Percentiles rank a stretch among this genome's conserved stretches.
These are phyloP conservation scores for Naematelia aurantialba DNA, from an alignment of 768 basidiomycete species.

Conservation along the genomic window DNA sequence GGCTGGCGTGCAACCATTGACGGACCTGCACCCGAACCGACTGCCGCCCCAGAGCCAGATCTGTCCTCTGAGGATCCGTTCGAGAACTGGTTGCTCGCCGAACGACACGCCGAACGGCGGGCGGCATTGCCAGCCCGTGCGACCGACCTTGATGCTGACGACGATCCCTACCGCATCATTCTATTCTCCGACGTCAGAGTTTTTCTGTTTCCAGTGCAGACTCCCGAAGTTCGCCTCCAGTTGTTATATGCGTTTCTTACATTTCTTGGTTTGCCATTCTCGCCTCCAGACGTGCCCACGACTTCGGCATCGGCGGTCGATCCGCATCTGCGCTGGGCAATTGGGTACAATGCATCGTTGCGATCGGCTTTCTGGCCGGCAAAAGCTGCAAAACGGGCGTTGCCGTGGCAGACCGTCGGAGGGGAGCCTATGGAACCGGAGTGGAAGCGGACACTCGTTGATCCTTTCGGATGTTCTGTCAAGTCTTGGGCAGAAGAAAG, in stretches of 20 bases:
- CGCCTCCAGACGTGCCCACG: slow-evolving; percentile 47
- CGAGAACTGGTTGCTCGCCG: slow-evolving; percentile 44
- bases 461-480: slow-evolving; percentile 43
- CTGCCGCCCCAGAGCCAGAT: neutral
- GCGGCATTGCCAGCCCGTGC: slow-evolving; percentile 31
- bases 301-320: slow-evolving; percentile 45
- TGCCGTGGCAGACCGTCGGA: slow-evolving; percentile 39
- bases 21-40: neutral
- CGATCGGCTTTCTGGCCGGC: slow-evolving; percentile 32
- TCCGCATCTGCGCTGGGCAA: slow-evolving; percentile 41
- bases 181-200: slow-evolving; percentile 51
- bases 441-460: slow-evolving; percentile 15
- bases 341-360: slow-evolving; percentile 16
- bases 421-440: slow-evolving; percentile 50
- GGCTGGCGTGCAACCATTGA: slow-evolving; percentile 42
- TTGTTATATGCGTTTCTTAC: slow-evolving; percentile 50
- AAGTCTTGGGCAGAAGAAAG: slow-evolving; percentile 34
- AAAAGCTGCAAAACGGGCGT: neutral
- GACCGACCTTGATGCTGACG: slow-evolving; percentile 42
- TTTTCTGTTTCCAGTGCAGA: slow-evolving; percentile 48
- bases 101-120: slow-evolving; percentile 21
- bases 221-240: slow-evolving; percentile 42
- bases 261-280: slow-evolving; percentile 50
- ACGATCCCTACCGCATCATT: slow-evolving; percentile 51
- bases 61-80: slow-evolving; percentile 31